Percentiles rank a stretch among this genome's conserved stretches.
Conservation (phyloP, 768 basidiomycete species). For the Tubosaeta sp. region DNA sequence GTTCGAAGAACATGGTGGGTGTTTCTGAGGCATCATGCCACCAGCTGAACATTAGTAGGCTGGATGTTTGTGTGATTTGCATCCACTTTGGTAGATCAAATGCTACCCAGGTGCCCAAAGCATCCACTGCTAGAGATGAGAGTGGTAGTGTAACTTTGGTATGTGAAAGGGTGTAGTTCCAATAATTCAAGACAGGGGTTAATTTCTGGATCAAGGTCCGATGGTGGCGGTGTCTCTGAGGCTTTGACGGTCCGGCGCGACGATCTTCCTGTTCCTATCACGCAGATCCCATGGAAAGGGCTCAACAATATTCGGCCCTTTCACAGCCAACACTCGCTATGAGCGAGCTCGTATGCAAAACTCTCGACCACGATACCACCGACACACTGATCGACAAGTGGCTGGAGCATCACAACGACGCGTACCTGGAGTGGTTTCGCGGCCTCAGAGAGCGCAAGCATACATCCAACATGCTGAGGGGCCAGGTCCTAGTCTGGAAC, state of each 20-base stretch:
- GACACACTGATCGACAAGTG: constrained; percentile 81
- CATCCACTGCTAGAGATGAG: constrained; percentile 4
- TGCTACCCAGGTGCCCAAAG: constrained; percentile 4
- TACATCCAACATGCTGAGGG: constrained; percentile 46
- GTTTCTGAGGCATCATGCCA: constrained; percentile 15
- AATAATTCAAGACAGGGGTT: constrained; percentile 5
- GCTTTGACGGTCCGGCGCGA: not conserved
- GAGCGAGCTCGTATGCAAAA: constrained; percentile 77
- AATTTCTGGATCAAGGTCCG: constrained; percentile 22
- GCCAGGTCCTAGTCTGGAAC: constrained; percentile 46
- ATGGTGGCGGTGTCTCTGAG: not conserved
- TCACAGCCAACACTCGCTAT: constrained; percentile 63
- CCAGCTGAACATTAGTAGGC: constrained; percentile 18
- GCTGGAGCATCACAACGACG: constrained; percentile 74
- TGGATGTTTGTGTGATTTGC: not conserved
- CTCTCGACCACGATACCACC: constrained; percentile 70
- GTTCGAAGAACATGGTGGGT: constrained; percentile 27
- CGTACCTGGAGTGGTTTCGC: constrained; percentile 74
- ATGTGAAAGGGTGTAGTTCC: not conserved
- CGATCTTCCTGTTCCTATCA: constrained; percentile 11
- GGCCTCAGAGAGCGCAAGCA: constrained; percentile 65
- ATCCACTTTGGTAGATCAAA: constrained; percentile 9
- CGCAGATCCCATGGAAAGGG: constrained; percentile 16
- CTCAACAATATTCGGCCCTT: constrained; percentile 55
- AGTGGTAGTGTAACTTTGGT: not conserved